Evolutionary conservation across 768 basidiomycete species (phyloP), one percentile per base, ranked within the genome.

Genomic region (Udeniomyces megalosporus): DNA sequence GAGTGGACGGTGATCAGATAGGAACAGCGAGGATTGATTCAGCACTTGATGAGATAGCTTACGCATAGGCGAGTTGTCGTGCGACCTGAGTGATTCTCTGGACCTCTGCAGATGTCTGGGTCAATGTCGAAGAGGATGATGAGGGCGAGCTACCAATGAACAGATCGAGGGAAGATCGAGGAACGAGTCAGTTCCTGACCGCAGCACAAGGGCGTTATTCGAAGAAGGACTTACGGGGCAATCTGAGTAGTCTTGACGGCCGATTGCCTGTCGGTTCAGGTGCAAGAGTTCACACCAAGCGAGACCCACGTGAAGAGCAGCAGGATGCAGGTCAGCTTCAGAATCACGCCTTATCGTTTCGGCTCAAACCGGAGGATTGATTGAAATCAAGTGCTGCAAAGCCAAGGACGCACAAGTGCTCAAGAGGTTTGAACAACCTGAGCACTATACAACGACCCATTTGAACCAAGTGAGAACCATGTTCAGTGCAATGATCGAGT

Each of bases 391-490:
- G 17, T 8, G 17, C 10, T 8, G 38, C 38, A 42, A 42, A 42
- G 17, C 8, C 38, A 28, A 31, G 28, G 31, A 52, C 50, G 11
- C 24, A 52, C 50, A 92, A 77, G 74, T 95, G 89, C 71, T 99
- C 95, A 66, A 92, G 68, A 8, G 91, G 90, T 74, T 96, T 93
- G 68, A 90, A 89, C 58, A 99, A 77, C 17, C 95, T 83, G 79
- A 97, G 78, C 42, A 95, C 93, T 97, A 66, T 20, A 14, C 7
- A 0, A 38, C 20, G 11, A 8, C 7, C 5, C 17, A 29, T 49
- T 32, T 31, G 31, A 20, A 53, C 20, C 51, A 53, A 12, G 51
- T 8, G 24, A 31, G 31, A 15, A 10, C n/a, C 24, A 26, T 29
- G 31, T 22, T 29, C 47, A 20, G 47, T n/a, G 5, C n/a, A 5